These are phyloP conservation scores for Trichosporon coremiiforme DNA, from an alignment of 1,284 basidiomycete species.

Conservation along the genomic window DNA sequence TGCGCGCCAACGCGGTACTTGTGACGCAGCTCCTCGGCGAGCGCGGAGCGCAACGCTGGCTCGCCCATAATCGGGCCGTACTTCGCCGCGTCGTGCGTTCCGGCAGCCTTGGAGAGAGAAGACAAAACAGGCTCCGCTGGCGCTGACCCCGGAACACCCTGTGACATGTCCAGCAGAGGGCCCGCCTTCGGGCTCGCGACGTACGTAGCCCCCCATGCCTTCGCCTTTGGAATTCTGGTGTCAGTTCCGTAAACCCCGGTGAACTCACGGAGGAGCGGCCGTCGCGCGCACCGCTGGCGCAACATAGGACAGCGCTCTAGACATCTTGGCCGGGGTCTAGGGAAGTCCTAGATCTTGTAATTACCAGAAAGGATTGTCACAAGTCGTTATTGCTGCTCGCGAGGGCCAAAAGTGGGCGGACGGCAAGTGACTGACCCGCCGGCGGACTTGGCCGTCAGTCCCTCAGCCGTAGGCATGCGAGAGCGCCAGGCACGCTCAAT, in stretches of 20 bases:
- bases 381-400: neutral
- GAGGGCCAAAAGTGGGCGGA: slow-evolving; percentile 1
- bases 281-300: slow-evolving; percentile 43
- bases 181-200: slow-evolving; percentile 69
- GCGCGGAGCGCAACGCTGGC: slow-evolving; percentile 61
- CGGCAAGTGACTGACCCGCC: slow-evolving; percentile 5
- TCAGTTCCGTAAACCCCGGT: neutral
- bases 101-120: slow-evolving; percentile 60
- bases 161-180: slow-evolving; percentile 74
- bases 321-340: neutral
- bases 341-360: neutral
- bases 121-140: slow-evolving; percentile 64
- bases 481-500: slow-evolving; percentile 2
- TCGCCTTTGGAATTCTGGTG: slow-evolving; percentile 68
- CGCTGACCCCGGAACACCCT: slow-evolving; percentile 68
- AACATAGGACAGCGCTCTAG: slow-evolving; percentile 30
- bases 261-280: slow-evolving; percentile 34
- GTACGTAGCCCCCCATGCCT: slow-evolving; percentile 66
- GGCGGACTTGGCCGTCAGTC: neutral
- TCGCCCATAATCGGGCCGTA: slow-evolving; percentile 74
- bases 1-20: slow-evolving; percentile 61
- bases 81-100: slow-evolving; percentile 60
- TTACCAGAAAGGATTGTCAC: neutral
- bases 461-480: neutral
- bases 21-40: slow-evolving; percentile 67